A percentile compares a stretch with the other conserved stretches of the same genome.
Evolutionary conservation across 768 basidiomycete genomes (phyloP).

Genomic region (Dendrothele bispora): DNA sequence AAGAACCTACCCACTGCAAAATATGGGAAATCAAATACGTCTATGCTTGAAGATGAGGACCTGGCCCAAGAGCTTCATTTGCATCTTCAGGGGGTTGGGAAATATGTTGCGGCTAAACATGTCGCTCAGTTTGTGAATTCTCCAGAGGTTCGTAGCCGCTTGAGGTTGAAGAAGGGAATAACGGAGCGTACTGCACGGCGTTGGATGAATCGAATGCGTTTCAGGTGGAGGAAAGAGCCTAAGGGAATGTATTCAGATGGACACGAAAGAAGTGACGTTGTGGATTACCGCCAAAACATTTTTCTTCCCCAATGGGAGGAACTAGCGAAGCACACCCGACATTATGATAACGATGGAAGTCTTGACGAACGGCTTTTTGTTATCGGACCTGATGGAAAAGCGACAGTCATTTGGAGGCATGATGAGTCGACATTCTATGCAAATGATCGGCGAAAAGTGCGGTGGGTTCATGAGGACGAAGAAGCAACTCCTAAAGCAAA

Average conservation of each 20-base stretch:
- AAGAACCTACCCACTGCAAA: too few relatives aligned
- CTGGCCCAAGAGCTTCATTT: constrained; percentile 12
- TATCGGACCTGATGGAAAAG: neutral
- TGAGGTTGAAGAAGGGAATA: constrained; percentile 16
- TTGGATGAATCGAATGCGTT: constrained; percentile 24
- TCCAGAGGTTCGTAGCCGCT: constrained; percentile 9
- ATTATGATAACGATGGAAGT: constrained; percentile 9
- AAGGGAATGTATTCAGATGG: constrained; percentile 30
- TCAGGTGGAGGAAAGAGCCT: constrained; percentile 15
- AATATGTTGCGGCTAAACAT: constrained; percentile 20
- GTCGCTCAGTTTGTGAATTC: constrained; percentile 16
- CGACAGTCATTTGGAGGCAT: constrained; percentile 22
- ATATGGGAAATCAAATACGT: too few relatives aligned
- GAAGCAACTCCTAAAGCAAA: constrained; percentile 25
- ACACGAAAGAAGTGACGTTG: constrained; percentile 30
- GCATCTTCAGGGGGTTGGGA: constrained; percentile 19
- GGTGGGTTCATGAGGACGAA: constrained; percentile 23
- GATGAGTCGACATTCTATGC: constrained; percentile 37
- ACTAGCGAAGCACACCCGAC: constrained; percentile 8
- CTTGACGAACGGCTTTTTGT: neutral
- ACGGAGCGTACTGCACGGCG: constrained; percentile 18
- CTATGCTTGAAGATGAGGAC: constrained; percentile 19
- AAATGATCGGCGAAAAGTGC: constrained; percentile 22
- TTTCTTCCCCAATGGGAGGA: constrained; percentile 19
- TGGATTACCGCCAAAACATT: constrained; percentile 21